Conservation (phyloP, 768 basidiomycete species). For the Guyanaporus albipodus region DNA sequence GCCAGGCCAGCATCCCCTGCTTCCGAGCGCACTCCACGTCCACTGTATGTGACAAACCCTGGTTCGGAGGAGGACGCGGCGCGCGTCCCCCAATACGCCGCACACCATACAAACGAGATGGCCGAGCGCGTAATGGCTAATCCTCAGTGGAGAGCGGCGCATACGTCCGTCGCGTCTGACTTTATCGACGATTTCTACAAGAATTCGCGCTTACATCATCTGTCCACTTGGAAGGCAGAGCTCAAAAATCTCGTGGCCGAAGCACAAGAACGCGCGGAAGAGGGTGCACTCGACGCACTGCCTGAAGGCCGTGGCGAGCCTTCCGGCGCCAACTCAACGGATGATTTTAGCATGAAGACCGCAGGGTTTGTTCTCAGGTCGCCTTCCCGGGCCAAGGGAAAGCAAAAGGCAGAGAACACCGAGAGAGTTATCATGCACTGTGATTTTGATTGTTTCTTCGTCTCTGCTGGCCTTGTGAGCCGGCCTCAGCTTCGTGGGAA, state of each 20-base stretch:
- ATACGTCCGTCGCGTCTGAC: conserved; percentile 82
- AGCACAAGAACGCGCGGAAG: conserved; percentile 71
- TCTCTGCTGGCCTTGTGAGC: conserved; percentile 79
- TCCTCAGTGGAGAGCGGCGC: conserved; percentile 78
- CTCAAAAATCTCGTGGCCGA: conserved; percentile 73
- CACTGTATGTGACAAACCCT: conserved; percentile 42
- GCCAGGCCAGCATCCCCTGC: background rate
- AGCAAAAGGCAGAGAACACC: conserved; percentile 45
- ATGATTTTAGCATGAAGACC: conserved; percentile 49
- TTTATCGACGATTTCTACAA: conserved; percentile 84
- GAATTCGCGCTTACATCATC: conserved; percentile 89
- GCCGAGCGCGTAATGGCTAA: conserved; percentile 80
- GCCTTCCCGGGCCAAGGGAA: conserved; percentile 47
- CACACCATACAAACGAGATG: conserved; percentile 60
- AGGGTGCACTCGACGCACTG: conserved; percentile 16
- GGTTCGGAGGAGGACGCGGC: conserved; percentile 39
- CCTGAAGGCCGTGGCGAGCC: background rate
- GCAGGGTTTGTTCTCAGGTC: conserved; percentile 48
- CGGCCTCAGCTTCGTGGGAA: conserved; percentile 82
- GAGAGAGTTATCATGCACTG: conserved; percentile 84
- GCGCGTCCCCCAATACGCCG: conserved; percentile 61
- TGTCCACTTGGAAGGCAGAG: conserved; percentile 91
- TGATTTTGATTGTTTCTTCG: conserved; percentile 97
- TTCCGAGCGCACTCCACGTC: conserved; percentile 13
- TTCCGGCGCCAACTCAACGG: conserved; percentile 1